These are phyloP conservation scores for Pezizomycotina sp. DNA, from an alignment of 2,329 filamentous ascomycete genomes.

Conservation along the genomic window DNA sequence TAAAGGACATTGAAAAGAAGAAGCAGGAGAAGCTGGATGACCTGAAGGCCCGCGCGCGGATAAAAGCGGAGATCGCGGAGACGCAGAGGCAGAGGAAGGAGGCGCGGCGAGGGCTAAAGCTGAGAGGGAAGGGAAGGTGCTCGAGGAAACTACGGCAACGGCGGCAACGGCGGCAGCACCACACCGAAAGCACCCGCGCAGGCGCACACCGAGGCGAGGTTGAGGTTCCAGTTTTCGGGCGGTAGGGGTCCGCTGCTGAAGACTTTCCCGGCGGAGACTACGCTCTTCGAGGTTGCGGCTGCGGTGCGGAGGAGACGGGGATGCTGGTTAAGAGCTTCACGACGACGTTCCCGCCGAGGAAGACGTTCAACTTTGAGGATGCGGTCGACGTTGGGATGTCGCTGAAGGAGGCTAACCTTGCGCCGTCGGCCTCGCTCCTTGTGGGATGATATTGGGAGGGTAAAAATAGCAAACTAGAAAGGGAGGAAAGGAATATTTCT, in stretches of 20 bases:
- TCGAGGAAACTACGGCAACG: slow-evolving; percentile 30
- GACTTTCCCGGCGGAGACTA: slow-evolving; percentile 75
- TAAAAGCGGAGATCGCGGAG: slow-evolving; percentile 84
- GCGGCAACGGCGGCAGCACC: slow-evolving; percentile 34
- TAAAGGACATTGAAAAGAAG: slow-evolving; percentile 80
- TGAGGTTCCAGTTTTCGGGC: slow-evolving; percentile 55
- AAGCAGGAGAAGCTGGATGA: slow-evolving; percentile 76
- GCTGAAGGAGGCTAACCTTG: slow-evolving; percentile 75
- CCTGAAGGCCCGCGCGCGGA: slow-evolving; percentile 66
- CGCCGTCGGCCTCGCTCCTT: slow-evolving; percentile 79
- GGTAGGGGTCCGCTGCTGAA: slow-evolving; percentile 62
- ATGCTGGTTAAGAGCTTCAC: slow-evolving; percentile 58
- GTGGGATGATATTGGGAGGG: slow-evolving; percentile 35
- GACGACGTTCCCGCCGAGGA: slow-evolving; percentile 63
- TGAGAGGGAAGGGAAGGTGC: slow-evolving; percentile 55
- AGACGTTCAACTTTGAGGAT: slow-evolving; percentile 49
- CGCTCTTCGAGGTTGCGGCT: slow-evolving; percentile 79
- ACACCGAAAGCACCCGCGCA: slow-evolving; percentile 43
- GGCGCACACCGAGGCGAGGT: slow-evolving; percentile 48
- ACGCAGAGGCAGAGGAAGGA: slow-evolving; percentile 79
- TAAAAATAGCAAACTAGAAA: too few species aligned
- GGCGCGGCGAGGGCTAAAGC: slow-evolving; percentile 73
- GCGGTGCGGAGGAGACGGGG: slow-evolving; percentile 56
- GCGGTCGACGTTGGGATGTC: slow-evolving; percentile 69
- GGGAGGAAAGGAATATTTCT: too few species aligned